Evolutionary conservation across 768 basidiomycete species (phyloP).

Genomic region (Tulasnella sp.): DNA sequence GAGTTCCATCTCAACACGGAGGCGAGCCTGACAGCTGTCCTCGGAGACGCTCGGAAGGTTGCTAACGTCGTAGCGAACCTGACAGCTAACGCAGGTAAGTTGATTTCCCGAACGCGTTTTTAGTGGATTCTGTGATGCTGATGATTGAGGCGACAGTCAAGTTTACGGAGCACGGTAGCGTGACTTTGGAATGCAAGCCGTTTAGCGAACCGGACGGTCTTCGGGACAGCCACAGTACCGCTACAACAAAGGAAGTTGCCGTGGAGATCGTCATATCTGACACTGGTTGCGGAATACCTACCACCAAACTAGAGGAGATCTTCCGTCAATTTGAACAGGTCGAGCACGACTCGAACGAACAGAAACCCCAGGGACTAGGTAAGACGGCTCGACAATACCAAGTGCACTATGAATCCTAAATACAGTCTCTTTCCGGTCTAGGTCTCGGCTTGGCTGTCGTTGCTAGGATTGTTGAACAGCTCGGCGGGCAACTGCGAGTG

Average conservation of each 20-base stretch:
- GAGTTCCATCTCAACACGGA: constrained; percentile 47
- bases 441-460: constrained; percentile 74
- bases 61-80: constrained; percentile 68
- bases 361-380: constrained; percentile 40
- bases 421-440: constrained; percentile 20
- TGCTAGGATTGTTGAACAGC: constrained; percentile 66
- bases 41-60: constrained; percentile 67
- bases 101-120: not conserved
- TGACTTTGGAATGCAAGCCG: constrained; percentile 47
- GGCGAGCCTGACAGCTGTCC: constrained; percentile 45
- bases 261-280: constrained; percentile 65
- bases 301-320: constrained; percentile 57
- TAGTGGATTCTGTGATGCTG: not conserved
- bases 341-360: constrained; percentile 36
- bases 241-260: constrained; percentile 34
- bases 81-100: constrained; percentile 60
- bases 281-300: constrained; percentile 60
- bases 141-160: constrained; percentile 42
- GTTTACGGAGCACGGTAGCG: constrained; percentile 51
- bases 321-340: constrained; percentile 76
- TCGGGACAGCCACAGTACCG: constrained; percentile 23
- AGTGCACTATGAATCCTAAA: too few relatives aligned
- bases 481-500: constrained; percentile 68
- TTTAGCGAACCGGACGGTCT: constrained; percentile 45
- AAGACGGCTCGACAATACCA: constrained; percentile 21